phyloP scores from a whole-genome alignment of 2,329 filamentous ascomycete species.

The Verticillium nonalfalfae region DNA sequence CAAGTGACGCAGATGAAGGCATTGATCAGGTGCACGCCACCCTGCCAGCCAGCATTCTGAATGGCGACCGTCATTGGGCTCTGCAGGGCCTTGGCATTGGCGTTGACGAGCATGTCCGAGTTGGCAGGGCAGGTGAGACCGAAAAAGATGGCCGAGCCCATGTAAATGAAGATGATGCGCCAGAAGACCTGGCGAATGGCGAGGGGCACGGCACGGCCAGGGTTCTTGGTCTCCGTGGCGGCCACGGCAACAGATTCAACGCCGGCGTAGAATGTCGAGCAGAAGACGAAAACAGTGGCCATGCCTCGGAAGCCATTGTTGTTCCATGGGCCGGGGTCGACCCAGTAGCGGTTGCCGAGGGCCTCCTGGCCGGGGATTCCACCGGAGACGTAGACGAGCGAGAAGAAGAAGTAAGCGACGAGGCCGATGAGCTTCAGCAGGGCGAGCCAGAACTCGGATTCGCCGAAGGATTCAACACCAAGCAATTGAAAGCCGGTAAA shows the following conservation, averaged over 20 bases:
- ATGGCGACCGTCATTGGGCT: constrained; percentile 71
- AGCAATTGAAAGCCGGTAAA: constrained; percentile 65
- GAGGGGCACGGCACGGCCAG: constrained; percentile 46
- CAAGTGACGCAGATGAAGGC: constrained; percentile 71
- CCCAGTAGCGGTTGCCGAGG: constrained; percentile 68
- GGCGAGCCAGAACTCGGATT: constrained; percentile 75
- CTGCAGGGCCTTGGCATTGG: constrained; percentile 56
- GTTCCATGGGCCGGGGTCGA: constrained; percentile 61
- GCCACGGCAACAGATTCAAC: constrained; percentile 58
- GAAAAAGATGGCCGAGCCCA: constrained; percentile 69
- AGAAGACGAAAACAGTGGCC: constrained; percentile 62
- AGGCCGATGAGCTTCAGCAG: constrained; percentile 65
- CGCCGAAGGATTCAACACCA: constrained; percentile 68
- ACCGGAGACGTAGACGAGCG: constrained; percentile 56
- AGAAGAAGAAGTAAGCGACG: constrained; percentile 67
- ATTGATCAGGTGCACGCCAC: constrained; percentile 71
- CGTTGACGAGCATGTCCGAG: constrained; percentile 55
- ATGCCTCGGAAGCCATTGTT: constrained; percentile 61
- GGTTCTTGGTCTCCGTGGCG: constrained; percentile 55
- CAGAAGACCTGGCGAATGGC: constrained; percentile 56
- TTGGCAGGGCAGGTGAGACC: constrained; percentile 69
- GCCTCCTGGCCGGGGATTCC: constrained; percentile 54
- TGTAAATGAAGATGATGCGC: constrained; percentile 57
- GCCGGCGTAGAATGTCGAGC: constrained; percentile 65
- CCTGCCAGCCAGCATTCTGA: constrained; percentile 66